Evolutionary conservation across 2,329 filamentous ascomycete genomes (phyloP).

Genomic region (Blastomyces gilchristii): DNA sequence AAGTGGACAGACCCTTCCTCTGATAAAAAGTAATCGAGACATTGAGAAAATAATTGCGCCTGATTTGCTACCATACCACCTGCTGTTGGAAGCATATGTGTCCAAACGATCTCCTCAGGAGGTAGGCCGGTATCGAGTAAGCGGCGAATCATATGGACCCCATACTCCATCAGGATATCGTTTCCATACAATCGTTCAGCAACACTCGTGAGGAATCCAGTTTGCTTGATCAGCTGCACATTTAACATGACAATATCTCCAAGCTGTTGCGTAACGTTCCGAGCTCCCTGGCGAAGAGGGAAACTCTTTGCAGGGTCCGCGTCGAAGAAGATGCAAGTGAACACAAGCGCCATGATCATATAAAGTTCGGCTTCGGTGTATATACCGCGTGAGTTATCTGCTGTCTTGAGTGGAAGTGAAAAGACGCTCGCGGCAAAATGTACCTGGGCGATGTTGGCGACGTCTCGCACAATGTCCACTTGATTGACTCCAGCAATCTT

Average conservation of each 20-base stretch:
- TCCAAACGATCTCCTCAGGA: conserved; percentile 45
- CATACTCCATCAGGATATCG: conserved; percentile 40
- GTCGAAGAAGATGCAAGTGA: conserved; percentile 40
- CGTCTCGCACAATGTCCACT: conserved; percentile 20
- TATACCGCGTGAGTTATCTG: conserved; percentile 19
- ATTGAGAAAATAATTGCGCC: conserved; percentile 48
- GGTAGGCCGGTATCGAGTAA: conserved; percentile 40
- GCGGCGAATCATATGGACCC: conserved; percentile 46
- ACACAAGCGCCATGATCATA: conserved; percentile 39
- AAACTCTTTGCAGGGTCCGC: conserved; percentile 39
- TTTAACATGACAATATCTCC: conserved; percentile 32
- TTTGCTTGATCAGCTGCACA: conserved; percentile 29
- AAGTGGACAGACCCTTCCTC: conserved; percentile 41
- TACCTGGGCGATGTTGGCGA: conserved; percentile 20
- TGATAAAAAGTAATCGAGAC: conserved; percentile 47
- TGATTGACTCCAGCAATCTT: conserved; percentile 32
- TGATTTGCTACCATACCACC: conserved; percentile 49
- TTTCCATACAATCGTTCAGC: conserved; percentile 22
- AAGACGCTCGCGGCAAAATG: conserved; percentile 21
- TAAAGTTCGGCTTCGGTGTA: conserved; percentile 48
- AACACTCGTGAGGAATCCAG: conserved; percentile 26
- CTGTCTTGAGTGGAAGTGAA: conserved; percentile 19
- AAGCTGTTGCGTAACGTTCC: conserved; percentile 30
- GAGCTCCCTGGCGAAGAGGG: conserved; percentile 37
- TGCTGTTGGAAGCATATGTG: conserved; percentile 48